Base-by-base conservation (phyloP, 495 filamentous ascomycete species). In the Aspergillus affinis region DNA sequence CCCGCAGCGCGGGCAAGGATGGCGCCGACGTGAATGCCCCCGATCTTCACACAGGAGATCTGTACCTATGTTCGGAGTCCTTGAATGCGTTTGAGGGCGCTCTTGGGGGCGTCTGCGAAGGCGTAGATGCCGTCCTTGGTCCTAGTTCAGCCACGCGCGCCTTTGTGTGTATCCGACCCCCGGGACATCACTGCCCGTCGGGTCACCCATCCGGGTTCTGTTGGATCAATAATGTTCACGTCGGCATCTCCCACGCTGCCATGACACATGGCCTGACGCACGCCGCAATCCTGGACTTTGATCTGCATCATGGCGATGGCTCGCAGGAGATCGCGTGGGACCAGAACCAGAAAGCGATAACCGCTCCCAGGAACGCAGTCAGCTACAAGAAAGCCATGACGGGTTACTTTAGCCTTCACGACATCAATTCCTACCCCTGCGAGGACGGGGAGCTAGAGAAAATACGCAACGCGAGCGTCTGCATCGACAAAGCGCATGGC, bases 201-300 rank as follows among this genome's bases (percentile, higher is more conserved):
- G 82, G 85, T 45, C 84, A 87, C 58, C 94, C 94, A 0, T 97
- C 92, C 1, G 94, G 94, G 2, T 98, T 98, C 72, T 98, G 94
- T 75, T 98, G 94, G 94, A 72, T 98, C 57, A 98, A 98, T 72
- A 98, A 98, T 69, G 91, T 98, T 7, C 93, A 97, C 69, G 91
- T 98, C 32, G 95, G 94, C 0, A 96, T 98, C 59, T 90, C 93
- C 65, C 89, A 97, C 67, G 94, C 88, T 12, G 86, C 89, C 5
- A 82, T 90, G 58, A 84, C 81, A 51, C 86, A 97, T 67, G 93
- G 90, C 7, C 71, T 98, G 46, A 97, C 92, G 0, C 94, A 98
- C 71, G 93, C 92, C 0, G 94, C 92, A 6, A 98, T 98, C 61
- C 85, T 98, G 63, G 94, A 98, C 72, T 97, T 98, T 67, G 94